Evolutionary conservation across 805 yeast genomes (phyloP).

Genomic region (Osmozyma mogii): DNA sequence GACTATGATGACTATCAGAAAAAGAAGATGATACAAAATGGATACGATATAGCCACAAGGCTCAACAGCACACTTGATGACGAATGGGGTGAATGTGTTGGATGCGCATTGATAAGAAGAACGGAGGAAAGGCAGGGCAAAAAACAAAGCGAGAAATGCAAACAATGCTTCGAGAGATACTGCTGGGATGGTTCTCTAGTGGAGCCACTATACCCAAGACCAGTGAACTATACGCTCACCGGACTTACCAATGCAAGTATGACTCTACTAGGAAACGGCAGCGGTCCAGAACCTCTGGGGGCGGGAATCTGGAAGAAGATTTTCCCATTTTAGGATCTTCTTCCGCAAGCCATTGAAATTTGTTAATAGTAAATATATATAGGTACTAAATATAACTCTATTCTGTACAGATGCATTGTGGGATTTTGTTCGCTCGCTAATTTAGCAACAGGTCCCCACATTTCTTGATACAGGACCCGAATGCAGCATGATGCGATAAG

Average conservation of each 20-base stretch:
- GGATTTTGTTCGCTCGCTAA: too few relatives aligned
- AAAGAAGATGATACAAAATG: conserved; percentile 57
- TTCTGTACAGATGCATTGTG: too few relatives aligned
- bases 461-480: too few relatives aligned
- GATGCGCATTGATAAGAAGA: conserved; percentile 78
- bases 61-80: conserved; percentile 59
- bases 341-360: too few relatives aligned
- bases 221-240: not conserved
- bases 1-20: conserved; percentile 52
- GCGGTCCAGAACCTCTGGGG: too few relatives aligned
- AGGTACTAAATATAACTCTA: too few relatives aligned
- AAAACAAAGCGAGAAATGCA: conserved; percentile 62
- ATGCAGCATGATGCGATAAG: too few relatives aligned
- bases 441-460: too few relatives aligned
- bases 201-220: not conserved
- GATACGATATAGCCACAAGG: conserved; percentile 62
- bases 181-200: conserved; percentile 59
- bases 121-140: conserved; percentile 60
- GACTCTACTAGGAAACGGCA: not conserved
- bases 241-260: not conserved
- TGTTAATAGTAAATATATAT: too few relatives aligned
- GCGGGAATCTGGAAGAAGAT: too few relatives aligned
- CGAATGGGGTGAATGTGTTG: conserved; percentile 68
- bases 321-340: too few relatives aligned
- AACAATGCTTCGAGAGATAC: conserved; percentile 58